phyloP scores from a whole-genome alignment of 2,329 filamentous ascomycete genomes.

The Zymoseptoria passerinii region DNA sequence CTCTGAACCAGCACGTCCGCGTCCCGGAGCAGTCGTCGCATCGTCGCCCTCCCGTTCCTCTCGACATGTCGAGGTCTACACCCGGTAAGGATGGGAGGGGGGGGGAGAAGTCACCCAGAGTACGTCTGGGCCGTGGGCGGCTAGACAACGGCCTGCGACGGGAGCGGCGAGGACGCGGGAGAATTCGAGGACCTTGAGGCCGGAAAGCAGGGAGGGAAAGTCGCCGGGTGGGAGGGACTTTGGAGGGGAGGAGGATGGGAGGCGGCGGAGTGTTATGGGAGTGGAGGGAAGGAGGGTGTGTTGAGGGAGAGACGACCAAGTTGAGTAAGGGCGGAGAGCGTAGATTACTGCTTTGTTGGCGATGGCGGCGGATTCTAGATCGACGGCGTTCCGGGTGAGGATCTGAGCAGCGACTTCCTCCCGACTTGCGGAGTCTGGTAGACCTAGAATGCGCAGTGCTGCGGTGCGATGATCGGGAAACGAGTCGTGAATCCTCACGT shows the following conservation, averaged over 20 bases:
- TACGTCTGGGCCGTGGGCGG: conserved; percentile 26
- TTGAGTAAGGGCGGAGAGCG: conserved; percentile 41
- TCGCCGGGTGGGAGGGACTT: conserved; percentile 20
- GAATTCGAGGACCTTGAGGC: conserved; percentile 30
- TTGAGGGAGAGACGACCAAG: conserved; percentile 47
- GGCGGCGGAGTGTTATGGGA: conserved; percentile 39
- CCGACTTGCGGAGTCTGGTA: conserved; percentile 29
- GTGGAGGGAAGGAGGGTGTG: conserved; percentile 37
- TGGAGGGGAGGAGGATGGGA: conserved; percentile 17
- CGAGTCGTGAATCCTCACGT: conserved; percentile 48
- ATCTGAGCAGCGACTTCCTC: conserved; percentile 35
- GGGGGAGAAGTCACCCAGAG: conserved; percentile 23
- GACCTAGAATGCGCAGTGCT: conserved; percentile 38
- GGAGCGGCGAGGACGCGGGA: conserved; percentile 26
- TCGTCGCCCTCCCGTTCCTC: conserved; percentile 21
- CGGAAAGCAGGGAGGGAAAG: conserved; percentile 25
- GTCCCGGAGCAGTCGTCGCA: conserved; percentile 28
- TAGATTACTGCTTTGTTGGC: conserved; percentile 39
- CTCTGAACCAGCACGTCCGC: conserved; percentile 41
- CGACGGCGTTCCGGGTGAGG: conserved; percentile 35
- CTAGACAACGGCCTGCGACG: conserved; percentile 23
- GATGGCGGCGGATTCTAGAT: conserved; percentile 42
- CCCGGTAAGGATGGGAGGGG: conserved; percentile 20
- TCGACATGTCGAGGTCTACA: conserved; percentile 21
- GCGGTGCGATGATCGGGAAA: conserved; percentile 45